These are phyloP conservation scores for Acaromyces ingoldii DNA, from an alignment of 1,284 basidiomycete species.

Conservation along the genomic window DNA sequence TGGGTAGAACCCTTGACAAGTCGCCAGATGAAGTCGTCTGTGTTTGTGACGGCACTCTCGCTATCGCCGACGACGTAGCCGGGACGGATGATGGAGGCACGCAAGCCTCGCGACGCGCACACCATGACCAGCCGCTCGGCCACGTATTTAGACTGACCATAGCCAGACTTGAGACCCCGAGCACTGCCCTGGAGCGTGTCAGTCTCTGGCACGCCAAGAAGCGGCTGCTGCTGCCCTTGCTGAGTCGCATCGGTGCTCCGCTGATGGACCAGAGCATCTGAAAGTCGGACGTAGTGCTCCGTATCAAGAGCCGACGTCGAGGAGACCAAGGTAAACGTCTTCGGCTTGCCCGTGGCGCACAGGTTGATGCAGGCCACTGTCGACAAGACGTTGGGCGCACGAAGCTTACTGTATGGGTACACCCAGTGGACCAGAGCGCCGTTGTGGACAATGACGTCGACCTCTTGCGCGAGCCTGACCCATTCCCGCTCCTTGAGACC, in stretches of 20 bases:
- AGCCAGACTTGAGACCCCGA: slow-evolving; percentile 74
- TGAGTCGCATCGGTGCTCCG: slow-evolving; percentile 7
- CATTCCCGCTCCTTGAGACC: slow-evolving; percentile 69
- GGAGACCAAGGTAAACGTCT: slow-evolving; percentile 83
- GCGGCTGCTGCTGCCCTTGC: background rate
- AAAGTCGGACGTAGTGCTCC: slow-evolving; percentile 79
- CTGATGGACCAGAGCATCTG: slow-evolving; percentile 57
- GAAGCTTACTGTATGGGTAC: slow-evolving; percentile 90
- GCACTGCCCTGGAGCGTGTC: slow-evolving; percentile 88
- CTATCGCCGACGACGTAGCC: slow-evolving; percentile 97
- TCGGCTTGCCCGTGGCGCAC: slow-evolving; percentile 68
- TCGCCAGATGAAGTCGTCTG: slow-evolving; percentile 98
- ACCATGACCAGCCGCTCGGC: slow-evolving; percentile 90
- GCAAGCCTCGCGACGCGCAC: slow-evolving; percentile 77
- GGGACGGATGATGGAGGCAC: slow-evolving; percentile 83
- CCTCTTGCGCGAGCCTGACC: slow-evolving; percentile 66
- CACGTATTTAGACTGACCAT: slow-evolving; percentile 98
- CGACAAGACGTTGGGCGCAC: slow-evolving; percentile 82
- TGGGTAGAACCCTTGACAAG: slow-evolving; percentile 96
- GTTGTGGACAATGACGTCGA: slow-evolving; percentile 86
- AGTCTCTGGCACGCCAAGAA: slow-evolving; percentile 71
- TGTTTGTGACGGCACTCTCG: slow-evolving; percentile 76
- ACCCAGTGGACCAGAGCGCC: slow-evolving; percentile 99
- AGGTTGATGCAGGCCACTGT: slow-evolving; percentile 80
- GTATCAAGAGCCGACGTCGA: slow-evolving; percentile 91